A percentile compares a stretch with the other conserved stretches of the same genome.
Conservation (phyloP, 441 rosid species). For the Populus trichocarpa region DNA sequence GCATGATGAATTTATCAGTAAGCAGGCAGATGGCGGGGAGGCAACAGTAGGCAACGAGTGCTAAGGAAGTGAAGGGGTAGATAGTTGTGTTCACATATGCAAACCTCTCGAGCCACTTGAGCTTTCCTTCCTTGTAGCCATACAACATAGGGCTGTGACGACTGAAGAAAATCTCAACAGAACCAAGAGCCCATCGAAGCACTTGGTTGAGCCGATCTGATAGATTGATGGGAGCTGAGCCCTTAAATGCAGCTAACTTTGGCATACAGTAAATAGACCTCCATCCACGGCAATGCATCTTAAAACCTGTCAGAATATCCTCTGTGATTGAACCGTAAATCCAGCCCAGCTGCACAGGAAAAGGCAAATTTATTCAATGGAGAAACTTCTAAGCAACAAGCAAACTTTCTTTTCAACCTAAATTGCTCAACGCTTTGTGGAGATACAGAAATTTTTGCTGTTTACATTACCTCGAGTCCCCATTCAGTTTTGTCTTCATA, state of each 20-base stretch:
- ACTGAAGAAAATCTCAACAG: conserved; percentile 96
- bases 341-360: conserved; percentile 74
- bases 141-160: conserved; percentile 86
- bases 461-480: conserved; percentile 77
- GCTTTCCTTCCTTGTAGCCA: conserved; percentile 81
- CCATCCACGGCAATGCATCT: conserved; percentile 98
- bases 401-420: neutral
- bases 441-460: neutral
- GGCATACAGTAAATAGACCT: conserved; percentile 97
- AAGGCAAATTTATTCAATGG: conserved; percentile 14
- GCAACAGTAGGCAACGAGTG: conserved; percentile 87
- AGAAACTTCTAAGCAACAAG: conserved; percentile 11
- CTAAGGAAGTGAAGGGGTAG: conserved; percentile 91
- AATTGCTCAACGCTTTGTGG: neutral
- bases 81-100: conserved; percentile 86
- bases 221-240: conserved; percentile 91
- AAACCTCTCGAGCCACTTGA: conserved; percentile 88
- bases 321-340: conserved; percentile 96
- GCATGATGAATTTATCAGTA: conserved; percentile 94
- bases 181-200: conserved; percentile 96
- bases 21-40: conserved; percentile 92
- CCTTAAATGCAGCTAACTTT: conserved; percentile 73
- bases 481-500: conserved; percentile 93
- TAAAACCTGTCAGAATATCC: conserved; percentile 91
- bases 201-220: conserved; percentile 95